Evolutionary conservation across 192 early-diverging fungal genomes (phyloP).

Genomic region (Umbelopsis isabellina): DNA sequence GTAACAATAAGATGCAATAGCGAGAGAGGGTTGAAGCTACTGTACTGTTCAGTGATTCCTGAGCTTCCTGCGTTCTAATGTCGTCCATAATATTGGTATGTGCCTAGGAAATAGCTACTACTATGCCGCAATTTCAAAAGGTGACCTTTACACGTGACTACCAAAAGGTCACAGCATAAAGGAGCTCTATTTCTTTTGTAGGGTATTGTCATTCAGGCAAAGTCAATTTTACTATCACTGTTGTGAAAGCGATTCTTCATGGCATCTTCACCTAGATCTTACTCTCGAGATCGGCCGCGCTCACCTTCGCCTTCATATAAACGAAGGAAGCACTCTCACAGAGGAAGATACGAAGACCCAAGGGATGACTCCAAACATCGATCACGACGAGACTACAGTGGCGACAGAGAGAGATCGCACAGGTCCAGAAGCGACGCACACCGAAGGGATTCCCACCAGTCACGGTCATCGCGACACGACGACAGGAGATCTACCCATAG

Average conservation of each 20-base stretch:
- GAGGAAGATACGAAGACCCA: slow-evolving; percentile 6
- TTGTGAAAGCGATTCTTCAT: neutral
- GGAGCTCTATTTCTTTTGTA: neutral
- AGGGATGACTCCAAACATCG: slow-evolving; percentile 10
- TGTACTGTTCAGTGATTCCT: slow-evolving; percentile 10
- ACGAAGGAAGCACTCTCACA: slow-evolving; percentile 8
- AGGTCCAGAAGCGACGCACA: neutral
- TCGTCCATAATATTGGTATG: neutral
- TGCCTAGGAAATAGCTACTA: too few relatives aligned
- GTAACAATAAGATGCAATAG: neutral
- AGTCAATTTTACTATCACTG: too few relatives aligned
- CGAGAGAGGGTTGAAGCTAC: neutral
- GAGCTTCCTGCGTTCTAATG: slow-evolving; percentile 6
- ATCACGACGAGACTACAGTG: slow-evolving; percentile 10
- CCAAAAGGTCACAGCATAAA: too few relatives aligned
- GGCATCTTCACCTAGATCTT: slow-evolving; percentile 7
- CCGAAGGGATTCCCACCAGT: neutral
- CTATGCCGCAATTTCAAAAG: too few relatives aligned
- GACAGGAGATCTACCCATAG: slow-evolving; percentile 16
- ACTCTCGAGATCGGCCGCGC: neutral
- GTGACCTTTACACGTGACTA: neutral
- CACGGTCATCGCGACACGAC: slow-evolving; percentile 8
- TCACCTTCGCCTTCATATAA: slow-evolving; percentile 9
- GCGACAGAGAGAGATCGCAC: slow-evolving; percentile 13
- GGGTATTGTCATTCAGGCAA: neutral